A percentile compares a stretch with the other conserved stretches of the same genome.
These are phyloP conservation scores for Sanghuangporus baumii DNA, from an alignment of 1,284 basidiomycete genomes.

Conservation along the genomic window DNA sequence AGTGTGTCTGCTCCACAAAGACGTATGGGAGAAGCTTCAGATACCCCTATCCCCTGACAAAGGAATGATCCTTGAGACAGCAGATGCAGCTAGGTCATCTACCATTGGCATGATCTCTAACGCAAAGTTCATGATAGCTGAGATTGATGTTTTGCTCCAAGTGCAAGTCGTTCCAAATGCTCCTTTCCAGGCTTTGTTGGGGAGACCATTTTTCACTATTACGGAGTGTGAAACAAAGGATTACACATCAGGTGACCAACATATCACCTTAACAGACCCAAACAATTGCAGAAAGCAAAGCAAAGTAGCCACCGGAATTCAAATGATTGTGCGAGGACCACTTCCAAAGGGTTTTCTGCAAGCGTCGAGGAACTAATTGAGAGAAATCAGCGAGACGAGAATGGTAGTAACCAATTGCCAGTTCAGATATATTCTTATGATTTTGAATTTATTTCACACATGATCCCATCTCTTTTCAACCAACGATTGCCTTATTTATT, in stretches of 20 bases:
- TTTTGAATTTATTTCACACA: too few relatives aligned
- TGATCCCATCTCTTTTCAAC: too few relatives aligned
- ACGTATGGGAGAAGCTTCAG: not conserved
- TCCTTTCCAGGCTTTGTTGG: not conserved
- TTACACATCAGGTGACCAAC: too few relatives aligned
- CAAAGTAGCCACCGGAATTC: not conserved
- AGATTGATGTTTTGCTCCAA: not conserved
- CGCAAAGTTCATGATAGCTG: not conserved
- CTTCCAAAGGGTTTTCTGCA: not conserved
- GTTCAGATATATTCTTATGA: too few relatives aligned
- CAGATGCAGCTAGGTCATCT: not conserved
- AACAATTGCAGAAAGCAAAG: not conserved
- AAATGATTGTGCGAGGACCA: not conserved
- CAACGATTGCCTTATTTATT: too few relatives aligned
- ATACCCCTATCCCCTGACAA: not conserved
- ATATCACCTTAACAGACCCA: too few relatives aligned
- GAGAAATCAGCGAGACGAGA: not conserved
- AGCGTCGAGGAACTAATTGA: not conserved
- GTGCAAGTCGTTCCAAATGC: not conserved
- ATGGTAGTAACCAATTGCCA: not conserved
- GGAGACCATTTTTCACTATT: not conserved
- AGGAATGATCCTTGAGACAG: not conserved
- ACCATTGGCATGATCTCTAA: not conserved
- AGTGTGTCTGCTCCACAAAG: not conserved
- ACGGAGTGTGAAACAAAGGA: not conserved